Percentiles rank a stretch among this genome's conserved stretches.
Conservation (phyloP, 2,329 filamentous ascomycete species). For the Fusarium anthophilum region DNA sequence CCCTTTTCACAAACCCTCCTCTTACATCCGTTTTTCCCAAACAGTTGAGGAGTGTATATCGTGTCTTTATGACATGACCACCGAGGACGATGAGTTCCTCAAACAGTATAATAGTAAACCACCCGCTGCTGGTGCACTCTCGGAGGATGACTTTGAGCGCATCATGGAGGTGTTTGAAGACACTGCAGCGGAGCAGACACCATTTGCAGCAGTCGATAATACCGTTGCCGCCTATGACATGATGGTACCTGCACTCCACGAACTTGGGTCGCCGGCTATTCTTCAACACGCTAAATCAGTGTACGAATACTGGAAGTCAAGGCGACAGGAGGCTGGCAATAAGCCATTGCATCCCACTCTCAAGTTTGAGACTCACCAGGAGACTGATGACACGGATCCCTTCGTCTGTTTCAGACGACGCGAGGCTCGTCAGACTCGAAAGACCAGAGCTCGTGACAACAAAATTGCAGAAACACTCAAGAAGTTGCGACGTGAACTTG, state of each 20-base stretch:
- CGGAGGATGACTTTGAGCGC: slow-evolving; percentile 91
- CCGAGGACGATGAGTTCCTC: slow-evolving; percentile 87
- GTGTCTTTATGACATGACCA: slow-evolving; percentile 92
- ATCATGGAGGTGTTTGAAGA: slow-evolving; percentile 97
- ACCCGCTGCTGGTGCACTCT: slow-evolving; percentile 70
- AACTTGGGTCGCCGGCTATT: slow-evolving; percentile 59
- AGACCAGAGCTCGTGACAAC: slow-evolving; percentile 91
- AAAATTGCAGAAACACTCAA: slow-evolving; percentile 96
- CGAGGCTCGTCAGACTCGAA: slow-evolving; percentile 92
- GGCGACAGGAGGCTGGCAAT: slow-evolving; percentile 73
- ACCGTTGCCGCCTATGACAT: slow-evolving; percentile 81
- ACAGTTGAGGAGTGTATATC: slow-evolving; percentile 96
- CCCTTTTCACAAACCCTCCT: slow-evolving; percentile 82
- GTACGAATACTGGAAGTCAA: slow-evolving; percentile 89
- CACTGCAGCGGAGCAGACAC: slow-evolving; percentile 82
- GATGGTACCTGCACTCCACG: slow-evolving; percentile 74
- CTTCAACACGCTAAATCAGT: slow-evolving; percentile 75
- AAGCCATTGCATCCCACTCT: slow-evolving; percentile 78
- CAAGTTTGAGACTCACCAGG: slow-evolving; percentile 94
- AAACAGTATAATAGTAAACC: slow-evolving; percentile 84
- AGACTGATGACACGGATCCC: slow-evolving; percentile 94
- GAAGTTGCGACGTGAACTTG: slow-evolving; percentile 87
- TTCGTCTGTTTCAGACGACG: slow-evolving; percentile 98
- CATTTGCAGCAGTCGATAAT: slow-evolving; percentile 90
- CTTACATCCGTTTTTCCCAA: slow-evolving; percentile 97